Conservation (phyloP, 345 rosid species). For the Garcia nutans region DNA sequence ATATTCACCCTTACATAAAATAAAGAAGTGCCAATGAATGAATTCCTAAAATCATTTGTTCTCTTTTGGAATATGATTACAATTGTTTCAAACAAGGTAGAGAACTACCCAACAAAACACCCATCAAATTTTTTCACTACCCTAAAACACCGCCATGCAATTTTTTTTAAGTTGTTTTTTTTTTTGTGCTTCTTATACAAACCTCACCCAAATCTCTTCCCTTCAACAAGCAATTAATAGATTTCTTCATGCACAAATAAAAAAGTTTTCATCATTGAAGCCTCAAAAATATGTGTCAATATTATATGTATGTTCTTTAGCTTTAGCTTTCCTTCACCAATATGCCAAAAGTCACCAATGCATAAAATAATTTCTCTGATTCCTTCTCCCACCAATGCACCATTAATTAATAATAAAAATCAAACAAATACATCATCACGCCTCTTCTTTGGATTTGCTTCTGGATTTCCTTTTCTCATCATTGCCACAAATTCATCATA, state of each 20-base stretch:
- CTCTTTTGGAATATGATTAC: constrained; percentile 1
- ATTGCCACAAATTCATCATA: constrained; percentile 94
- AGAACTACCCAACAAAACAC: neutral
- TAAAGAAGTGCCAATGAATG: neutral
- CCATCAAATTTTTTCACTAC: neutral
- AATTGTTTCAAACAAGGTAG: neutral
- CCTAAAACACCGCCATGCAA: neutral
- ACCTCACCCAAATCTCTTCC: neutral
- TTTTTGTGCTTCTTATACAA: neutral
- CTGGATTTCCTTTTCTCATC: constrained; percentile 97
- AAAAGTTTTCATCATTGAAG: neutral
- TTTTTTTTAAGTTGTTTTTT: neutral
- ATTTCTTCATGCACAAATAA: neutral
- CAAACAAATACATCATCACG: constrained; percentile 45
- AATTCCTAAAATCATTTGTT: neutral
- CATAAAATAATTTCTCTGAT: neutral
- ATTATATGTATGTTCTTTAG: neutral
- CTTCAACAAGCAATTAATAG: neutral
- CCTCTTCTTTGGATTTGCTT: constrained; percentile 78
- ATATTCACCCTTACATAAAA: neutral
- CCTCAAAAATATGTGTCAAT: neutral
- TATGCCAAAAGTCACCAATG: neutral
- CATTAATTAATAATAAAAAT: neutral
- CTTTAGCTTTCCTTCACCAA: neutral
- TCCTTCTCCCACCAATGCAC: neutral